These are phyloP conservation scores for Ganoderma sinense DNA, from an alignment of 1,284 basidiomycete species.

Conservation along the genomic window DNA sequence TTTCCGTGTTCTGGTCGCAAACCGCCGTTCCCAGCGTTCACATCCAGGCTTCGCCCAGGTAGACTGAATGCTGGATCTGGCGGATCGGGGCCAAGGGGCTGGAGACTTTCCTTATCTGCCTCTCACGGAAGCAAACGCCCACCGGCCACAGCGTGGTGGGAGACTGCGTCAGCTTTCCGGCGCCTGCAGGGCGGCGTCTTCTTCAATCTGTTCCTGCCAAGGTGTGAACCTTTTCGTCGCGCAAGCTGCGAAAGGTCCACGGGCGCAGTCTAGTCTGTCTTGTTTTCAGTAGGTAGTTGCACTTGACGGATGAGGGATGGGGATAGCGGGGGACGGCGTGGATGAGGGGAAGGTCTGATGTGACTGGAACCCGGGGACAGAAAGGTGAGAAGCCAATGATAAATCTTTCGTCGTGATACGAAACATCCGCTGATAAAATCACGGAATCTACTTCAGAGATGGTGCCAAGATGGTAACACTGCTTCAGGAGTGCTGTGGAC, in stretches of 20 bases:
- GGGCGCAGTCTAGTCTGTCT: background rate
- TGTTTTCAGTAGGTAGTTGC: background rate
- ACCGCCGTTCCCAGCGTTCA: background rate
- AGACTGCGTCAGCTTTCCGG: background rate
- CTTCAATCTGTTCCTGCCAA: background rate
- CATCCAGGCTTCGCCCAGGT: background rate
- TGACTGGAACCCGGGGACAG: no score
- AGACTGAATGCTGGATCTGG: conserved; percentile 6
- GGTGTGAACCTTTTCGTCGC: background rate
- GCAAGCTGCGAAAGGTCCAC: background rate
- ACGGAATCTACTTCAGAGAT: background rate
- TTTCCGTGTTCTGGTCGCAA: background rate
- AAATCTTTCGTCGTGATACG: no score
- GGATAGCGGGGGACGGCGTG: no score
- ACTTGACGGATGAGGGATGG: background rate
- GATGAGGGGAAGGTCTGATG: no score
- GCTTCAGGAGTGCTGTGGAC: background rate
- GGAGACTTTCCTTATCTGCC: conserved; percentile 28
- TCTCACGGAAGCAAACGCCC: conserved; percentile 15
- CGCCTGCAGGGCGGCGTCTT: background rate
- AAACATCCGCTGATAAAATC: background rate
- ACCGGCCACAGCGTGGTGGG: background rate
- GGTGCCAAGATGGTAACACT: background rate
- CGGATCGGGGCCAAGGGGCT: conserved; percentile 10
- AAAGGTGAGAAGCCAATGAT: no score